Base-by-base conservation (phyloP, 306 rosid species). In the Fagus crenata region DNA sequence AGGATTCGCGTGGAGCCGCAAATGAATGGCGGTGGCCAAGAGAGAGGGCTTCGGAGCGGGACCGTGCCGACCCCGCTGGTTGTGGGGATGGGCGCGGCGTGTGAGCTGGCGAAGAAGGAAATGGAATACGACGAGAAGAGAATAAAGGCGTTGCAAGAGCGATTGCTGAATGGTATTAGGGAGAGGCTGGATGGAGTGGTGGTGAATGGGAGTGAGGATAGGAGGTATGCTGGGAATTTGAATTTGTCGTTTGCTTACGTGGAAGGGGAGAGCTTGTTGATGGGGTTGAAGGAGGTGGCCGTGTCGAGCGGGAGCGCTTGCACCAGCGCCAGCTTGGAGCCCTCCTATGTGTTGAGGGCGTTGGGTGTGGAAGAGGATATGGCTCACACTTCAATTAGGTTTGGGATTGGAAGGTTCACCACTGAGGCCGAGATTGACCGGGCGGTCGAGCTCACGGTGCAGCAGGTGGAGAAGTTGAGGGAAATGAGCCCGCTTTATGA, bases 241-340 rank as follows among this genome's bases (percentile, higher is more conserved):
- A 95, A 95, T 80, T 59, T 95, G 76, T 92, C 98, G 0, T 95
- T 91, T 71, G 95, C 95, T 0, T 93, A 87, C 40, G 97, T 91
- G 13, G 98, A 95, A 72, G 98, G 97, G 73, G 98, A 95, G 89
- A 92, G 96, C 76, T 75, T 95, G 78, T 89, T 95, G 36, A 95
- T 95, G 98, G 98, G 98, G 71, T 81, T 95, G 84, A 95, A 92
- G 89, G 99, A 95, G 81, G 97, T 95, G 71, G 99, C 99, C 5
- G 97, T 95, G 18, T 95, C 99, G 4, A 95, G 99, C 81, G 99
- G 99, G 31, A 95, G 98, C 80, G 98, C 96, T 0, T 95, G 98
- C 60, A 95, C 97, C 5, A 92, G 98, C 76, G 97, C 98, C 1
- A 92, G 97, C 86, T 86, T 95, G 90, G 97, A 95, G 90, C 99